Conservation (phyloP, 163 green algal species). For the Scenedesmus sp. region DNA sequence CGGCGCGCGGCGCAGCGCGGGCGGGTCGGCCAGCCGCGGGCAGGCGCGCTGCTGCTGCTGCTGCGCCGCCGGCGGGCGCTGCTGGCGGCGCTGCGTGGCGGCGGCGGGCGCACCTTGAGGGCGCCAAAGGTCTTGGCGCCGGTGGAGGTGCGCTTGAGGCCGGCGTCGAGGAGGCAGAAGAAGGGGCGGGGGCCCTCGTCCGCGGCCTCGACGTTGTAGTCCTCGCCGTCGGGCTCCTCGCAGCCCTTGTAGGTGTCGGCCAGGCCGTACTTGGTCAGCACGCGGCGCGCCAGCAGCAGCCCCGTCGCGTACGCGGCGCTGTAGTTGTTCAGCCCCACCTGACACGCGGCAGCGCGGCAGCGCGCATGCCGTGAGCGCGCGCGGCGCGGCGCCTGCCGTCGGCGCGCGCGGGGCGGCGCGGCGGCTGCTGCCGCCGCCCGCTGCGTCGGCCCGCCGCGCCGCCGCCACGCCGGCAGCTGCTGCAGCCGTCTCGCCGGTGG, state of each 20-base stretch:
- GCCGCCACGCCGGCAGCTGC: not conserved
- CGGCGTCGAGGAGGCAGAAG: conserved; percentile 94
- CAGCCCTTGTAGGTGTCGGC: conserved; percentile 89
- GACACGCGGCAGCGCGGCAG: not conserved
- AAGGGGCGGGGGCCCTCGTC: conserved; percentile 95
- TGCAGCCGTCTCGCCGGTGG: no score
- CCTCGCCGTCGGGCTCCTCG: conserved; percentile 90
- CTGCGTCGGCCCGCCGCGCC: not conserved
- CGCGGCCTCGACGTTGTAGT: conserved; percentile 95
- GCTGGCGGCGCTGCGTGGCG: not conserved
- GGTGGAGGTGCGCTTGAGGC: conserved; percentile 97
- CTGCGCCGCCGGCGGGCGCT: not conserved
- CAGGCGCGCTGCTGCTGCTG: no score
- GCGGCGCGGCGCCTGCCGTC: no score
- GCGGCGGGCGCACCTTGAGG: conserved; percentile 70
- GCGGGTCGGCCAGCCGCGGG: no score
- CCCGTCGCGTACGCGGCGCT: conserved; percentile 94
- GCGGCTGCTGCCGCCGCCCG: not conserved
- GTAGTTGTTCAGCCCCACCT: conserved; percentile 97
- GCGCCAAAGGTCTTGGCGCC: conserved; percentile 91
- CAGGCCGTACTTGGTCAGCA: conserved; percentile 95
- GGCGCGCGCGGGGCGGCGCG: no score
- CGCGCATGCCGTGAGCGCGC: no score
- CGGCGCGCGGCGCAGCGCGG: no score
- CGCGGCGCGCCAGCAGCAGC: conserved; percentile 93